A percentile compares a stretch with the other conserved stretches of the same genome.
Conservation (phyloP, 345 rosid species). For the Brassica carinata region DNA sequence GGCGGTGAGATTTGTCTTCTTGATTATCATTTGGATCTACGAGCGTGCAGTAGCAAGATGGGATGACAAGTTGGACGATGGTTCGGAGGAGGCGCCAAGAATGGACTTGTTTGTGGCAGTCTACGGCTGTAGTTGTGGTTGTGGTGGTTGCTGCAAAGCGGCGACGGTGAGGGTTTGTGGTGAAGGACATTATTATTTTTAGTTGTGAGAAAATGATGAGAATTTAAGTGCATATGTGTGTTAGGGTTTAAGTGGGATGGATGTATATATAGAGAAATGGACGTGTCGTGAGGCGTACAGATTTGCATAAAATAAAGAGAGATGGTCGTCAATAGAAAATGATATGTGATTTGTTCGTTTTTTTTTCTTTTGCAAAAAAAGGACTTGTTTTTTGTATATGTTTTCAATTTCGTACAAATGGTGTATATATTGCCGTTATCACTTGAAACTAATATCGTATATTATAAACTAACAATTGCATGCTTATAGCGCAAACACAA, state of each 20-base stretch:
- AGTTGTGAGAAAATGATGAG: conserved; percentile 1
- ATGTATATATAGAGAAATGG: conserved; percentile 10
- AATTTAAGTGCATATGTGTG: conserved; percentile 5
- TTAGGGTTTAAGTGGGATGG: conserved; percentile 34
- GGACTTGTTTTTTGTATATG: too few relatives aligned
- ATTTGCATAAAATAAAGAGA: neutral
- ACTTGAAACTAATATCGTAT: too few relatives aligned
- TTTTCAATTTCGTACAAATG: too few relatives aligned
- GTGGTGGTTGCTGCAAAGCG: conserved; percentile 27
- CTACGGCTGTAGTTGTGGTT: conserved; percentile 41
- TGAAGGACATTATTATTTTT: conserved; percentile 42
- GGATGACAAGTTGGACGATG: conserved; percentile 57
- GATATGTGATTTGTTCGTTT: neutral
- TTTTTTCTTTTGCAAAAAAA: too few relatives aligned
- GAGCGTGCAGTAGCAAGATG: conserved; percentile 55
- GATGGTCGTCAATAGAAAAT: neutral
- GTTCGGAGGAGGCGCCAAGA: conserved; percentile 76
- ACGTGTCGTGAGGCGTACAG: neutral
- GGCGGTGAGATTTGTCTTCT: conserved; percentile 22
- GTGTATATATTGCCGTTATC: too few relatives aligned
- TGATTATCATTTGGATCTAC: conserved; percentile 38
- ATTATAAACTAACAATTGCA: too few relatives aligned
- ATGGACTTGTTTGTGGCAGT: conserved; percentile 79
- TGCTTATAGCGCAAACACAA: too few relatives aligned
- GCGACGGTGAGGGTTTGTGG: conserved; percentile 34